Percentiles rank a stretch among this genome's conserved stretches.
Conservation (phyloP, 805 yeast genomes). For the Candida anglica region DNA sequence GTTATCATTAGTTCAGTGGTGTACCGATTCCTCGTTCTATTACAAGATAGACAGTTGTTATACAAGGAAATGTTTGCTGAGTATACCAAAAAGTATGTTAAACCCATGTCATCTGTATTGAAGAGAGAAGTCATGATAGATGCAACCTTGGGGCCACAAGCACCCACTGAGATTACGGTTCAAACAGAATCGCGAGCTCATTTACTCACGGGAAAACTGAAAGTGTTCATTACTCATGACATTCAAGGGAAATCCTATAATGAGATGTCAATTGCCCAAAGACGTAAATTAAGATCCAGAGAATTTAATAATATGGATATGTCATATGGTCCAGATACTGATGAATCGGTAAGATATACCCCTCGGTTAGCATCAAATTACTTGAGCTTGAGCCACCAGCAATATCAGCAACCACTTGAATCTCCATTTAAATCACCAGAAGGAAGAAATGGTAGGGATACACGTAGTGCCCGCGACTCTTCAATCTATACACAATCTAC, state of each 20-base stretch:
- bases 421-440: conserved; percentile 10
- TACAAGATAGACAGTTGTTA: conserved; percentile 58
- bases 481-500: conserved; percentile 1
- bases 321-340: not conserved
- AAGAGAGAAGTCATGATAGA: conserved; percentile 61
- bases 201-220: conserved; percentile 24
- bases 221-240: conserved; percentile 52
- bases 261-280: conserved; percentile 7
- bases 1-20: conserved; percentile 35
- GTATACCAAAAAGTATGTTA: conserved; percentile 57
- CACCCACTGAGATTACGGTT: conserved; percentile 20
- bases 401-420: conserved; percentile 3
- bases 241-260: conserved; percentile 30
- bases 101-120: conserved; percentile 49
- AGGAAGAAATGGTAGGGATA: no score
- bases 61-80: conserved; percentile 60
- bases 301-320: not conserved
- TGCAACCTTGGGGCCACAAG: conserved; percentile 43
- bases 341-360: not conserved
- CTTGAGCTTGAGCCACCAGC: not conserved
- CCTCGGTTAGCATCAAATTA: not conserved
- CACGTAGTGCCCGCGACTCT: no score
- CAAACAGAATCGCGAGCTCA: conserved; percentile 16
- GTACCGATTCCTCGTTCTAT: conserved; percentile 42
- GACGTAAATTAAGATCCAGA: conserved; percentile 2